Evolutionary conservation across 495 filamentous ascomycete genomes (phyloP), one percentile per base, ranked within the genome.

Genomic region (Alectoria sarmentosa): DNA sequence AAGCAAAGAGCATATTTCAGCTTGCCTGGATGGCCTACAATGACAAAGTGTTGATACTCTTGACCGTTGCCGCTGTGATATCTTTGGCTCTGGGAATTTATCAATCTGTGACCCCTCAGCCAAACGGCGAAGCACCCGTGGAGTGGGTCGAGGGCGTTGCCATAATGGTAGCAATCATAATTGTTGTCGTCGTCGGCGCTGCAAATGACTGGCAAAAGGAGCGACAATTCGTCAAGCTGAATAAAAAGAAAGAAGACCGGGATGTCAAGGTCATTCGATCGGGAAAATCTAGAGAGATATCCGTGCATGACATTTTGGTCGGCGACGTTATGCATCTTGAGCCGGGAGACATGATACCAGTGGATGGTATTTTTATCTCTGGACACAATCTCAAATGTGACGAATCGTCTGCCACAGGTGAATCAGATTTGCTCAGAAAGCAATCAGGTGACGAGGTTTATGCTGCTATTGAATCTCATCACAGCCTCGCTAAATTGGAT

Each of bases 301-400:
- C 88, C 1, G 83, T 96, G 41, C 83, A 88, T 70, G 89, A 95
- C 67, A 74, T 97, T 41, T 78, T 92, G 8, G 92, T 89, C 23
- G 92, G 92, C 44, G 92, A 96, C 71, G 82, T 97, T 26, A 80
- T 96, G 66, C 83, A 88, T 66, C 74, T 96, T 36, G 90, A 95
- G 72, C 87, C 91, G n/a, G 92, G 92, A 64, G 91, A 97, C 70
- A 80, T 96, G 71, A 82, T 96, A 52, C 89, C 89, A 0, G 89
- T 90, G 1, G 89, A 92, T 69, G 89, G 89, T 14, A 81, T 92
- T 44, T 83, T 88, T 63, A 89, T 91, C 44, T 79, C 84, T 26
- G 87, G 89, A 8, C 88, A 88, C 71, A 83, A 88, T 66, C 77
- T 92, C 54, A 90, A 88, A 69, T 92, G 89, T 63, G 89, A 92